Evolutionary conservation across 148 eudicot genomes (phyloP).

Genomic region (Pouteria glomerata): DNA sequence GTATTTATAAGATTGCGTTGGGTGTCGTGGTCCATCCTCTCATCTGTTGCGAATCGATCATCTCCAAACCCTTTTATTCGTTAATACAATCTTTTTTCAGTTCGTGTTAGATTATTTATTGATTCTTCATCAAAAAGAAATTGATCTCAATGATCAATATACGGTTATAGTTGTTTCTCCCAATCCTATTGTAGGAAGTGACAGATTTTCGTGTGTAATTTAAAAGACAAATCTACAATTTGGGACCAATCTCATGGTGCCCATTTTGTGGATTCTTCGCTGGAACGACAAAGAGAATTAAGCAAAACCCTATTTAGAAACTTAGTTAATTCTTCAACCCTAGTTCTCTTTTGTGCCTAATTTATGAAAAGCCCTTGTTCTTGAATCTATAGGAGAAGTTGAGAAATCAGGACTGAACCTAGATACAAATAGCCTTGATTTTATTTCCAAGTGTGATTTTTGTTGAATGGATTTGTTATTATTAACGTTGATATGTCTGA

Average conservation of each 20-base stretch:
- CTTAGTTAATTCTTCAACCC: slow-evolving; percentile 2
- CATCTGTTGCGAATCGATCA: no score
- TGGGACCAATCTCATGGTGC: slow-evolving; percentile 5
- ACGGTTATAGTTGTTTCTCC: not conserved
- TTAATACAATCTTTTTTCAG: not conserved
- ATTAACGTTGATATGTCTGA: slow-evolving; percentile 6
- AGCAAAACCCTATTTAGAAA: not conserved
- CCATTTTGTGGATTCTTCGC: slow-evolving; percentile 15
- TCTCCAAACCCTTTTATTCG: no score
- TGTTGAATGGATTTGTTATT: slow-evolving; percentile 38
- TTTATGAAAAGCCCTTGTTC: no score
- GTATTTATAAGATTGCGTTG: no score
- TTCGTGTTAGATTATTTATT: not conserved
- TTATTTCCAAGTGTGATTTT: not conserved
- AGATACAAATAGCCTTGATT: slow-evolving; percentile 17
- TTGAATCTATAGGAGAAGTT: not conserved
- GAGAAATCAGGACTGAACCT: not conserved
- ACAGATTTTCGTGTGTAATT: not conserved
- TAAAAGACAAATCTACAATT: slow-evolving; percentile 11
- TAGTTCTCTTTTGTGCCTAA: not conserved
- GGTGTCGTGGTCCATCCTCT: no score
- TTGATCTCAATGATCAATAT: not conserved
- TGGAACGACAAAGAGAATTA: not conserved
- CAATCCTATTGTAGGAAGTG: not conserved
- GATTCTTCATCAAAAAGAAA: not conserved